phyloP scores from a whole-genome alignment of 2,329 filamentous ascomycete species.

The Cladosporium sp. region DNA sequence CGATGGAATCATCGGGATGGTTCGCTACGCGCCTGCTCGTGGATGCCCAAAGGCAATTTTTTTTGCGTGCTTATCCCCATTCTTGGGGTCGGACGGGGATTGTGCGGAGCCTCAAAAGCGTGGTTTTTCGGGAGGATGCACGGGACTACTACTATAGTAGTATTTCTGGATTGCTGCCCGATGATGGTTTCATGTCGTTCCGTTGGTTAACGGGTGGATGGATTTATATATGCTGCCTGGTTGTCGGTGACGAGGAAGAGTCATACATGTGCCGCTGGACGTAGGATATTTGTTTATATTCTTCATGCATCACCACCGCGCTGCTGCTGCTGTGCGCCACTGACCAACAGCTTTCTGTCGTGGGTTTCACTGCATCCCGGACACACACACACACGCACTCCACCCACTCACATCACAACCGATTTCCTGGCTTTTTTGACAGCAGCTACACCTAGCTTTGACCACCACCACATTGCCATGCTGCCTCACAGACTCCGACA shows the following conservation, averaged over 20 bases:
- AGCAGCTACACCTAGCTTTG: not conserved
- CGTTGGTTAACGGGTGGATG: not conserved
- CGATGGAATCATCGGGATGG: slow-evolving; percentile 1
- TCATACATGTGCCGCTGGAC: not conserved
- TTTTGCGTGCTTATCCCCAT: not conserved
- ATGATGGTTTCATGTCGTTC: not conserved
- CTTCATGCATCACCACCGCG: slow-evolving; percentile 4
- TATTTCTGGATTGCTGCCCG: slow-evolving; percentile 4
- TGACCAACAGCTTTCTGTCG: slow-evolving; percentile 2
- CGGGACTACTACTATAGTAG: not conserved
- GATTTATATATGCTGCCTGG: not conserved
- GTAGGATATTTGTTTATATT: not conserved
- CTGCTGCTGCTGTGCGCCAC: slow-evolving; percentile 9
- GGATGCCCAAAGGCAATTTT: slow-evolving; percentile 7
- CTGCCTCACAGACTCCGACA: slow-evolving; percentile 11
- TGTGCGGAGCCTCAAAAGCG: not conserved
- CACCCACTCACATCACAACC: not conserved
- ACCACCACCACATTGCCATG: slow-evolving; percentile 9
- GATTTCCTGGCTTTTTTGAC: not conserved
- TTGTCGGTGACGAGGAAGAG: slow-evolving; percentile 2
- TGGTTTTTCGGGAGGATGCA: not conserved
- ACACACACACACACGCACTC: not conserved
- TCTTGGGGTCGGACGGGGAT: not conserved
- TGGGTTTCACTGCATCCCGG: slow-evolving; percentile 8
- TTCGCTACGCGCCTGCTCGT: not conserved